Conservation (phyloP, 768 basidiomycete species). For the Mycena rosella region DNA sequence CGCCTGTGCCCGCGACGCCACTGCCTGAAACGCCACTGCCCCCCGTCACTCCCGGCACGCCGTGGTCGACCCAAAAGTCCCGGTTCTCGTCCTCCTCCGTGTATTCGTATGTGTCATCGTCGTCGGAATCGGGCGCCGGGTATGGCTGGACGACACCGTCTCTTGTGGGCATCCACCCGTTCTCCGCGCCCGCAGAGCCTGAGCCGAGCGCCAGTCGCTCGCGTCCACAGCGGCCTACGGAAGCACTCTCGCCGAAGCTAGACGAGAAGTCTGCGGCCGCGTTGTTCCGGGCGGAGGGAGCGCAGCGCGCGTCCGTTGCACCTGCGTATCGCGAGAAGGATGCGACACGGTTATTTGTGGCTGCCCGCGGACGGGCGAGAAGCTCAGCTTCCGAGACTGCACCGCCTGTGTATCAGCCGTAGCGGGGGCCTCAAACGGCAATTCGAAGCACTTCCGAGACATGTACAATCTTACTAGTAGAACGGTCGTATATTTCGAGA, state of each 20-base stretch:
- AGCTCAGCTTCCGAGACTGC: conserved; percentile 11
- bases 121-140: conserved; percentile 1
- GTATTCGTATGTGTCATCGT: conserved; percentile 8
- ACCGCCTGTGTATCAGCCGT: conserved; percentile 28
- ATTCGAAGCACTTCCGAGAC: too few species aligned
- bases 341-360: neutral
- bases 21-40: conserved; percentile 18
- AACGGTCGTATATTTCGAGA: too few species aligned
- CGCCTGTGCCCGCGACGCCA: conserved; percentile 10
- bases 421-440: neutral
- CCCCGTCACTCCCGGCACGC: conserved; percentile 21
- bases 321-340: conserved; percentile 30
- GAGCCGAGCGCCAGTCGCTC: neutral
- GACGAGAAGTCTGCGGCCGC: conserved; percentile 26
- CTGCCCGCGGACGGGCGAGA: neutral
- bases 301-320: conserved; percentile 1
- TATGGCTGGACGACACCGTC: conserved; percentile 29
- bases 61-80: conserved; percentile 16
- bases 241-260: conserved; percentile 6
- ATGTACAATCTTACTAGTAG: too few species aligned
- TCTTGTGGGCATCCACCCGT: conserved; percentile 29
- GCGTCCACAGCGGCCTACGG: neutral
- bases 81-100: conserved; percentile 6
- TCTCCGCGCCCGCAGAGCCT: conserved; percentile 16
- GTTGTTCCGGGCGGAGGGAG: neutral